Evolutionary conservation across 2,329 filamentous ascomycete genomes (phyloP).

Genomic region (Sclerotinia minor): DNA sequence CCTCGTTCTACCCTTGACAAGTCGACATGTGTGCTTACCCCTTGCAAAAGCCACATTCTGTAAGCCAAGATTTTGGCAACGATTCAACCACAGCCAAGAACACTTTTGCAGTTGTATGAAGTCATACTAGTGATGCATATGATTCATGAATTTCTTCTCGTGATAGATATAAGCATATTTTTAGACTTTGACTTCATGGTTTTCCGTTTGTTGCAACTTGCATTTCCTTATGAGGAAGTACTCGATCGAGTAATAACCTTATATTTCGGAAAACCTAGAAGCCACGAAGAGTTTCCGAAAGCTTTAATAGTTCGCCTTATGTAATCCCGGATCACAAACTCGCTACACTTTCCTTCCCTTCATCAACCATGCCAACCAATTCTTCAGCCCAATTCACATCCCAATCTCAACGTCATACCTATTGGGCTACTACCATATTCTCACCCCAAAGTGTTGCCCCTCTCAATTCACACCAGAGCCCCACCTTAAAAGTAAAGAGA

Average conservation of each 20-base stretch:
- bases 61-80: slow-evolving; percentile 4
- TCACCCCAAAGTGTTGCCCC: background rate
- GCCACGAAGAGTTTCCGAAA: background rate
- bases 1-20: background rate
- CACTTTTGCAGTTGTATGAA: background rate
- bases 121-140: background rate
- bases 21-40: background rate
- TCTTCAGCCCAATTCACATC: background rate
- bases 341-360: slow-evolving; percentile 1
- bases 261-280: background rate
- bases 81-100: background rate
- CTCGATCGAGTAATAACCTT: too few relatives aligned
- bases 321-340: background rate
- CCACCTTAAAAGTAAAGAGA: background rate
- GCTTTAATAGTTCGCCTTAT: background rate
- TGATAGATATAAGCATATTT: background rate
- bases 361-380: background rate
- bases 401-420: slow-evolving; percentile 9
- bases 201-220: background rate
- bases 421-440: background rate
- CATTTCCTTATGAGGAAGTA: background rate
- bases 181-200: background rate
- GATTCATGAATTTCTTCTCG: background rate
- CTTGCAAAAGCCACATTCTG: slow-evolving; percentile 2
- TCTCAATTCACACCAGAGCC: background rate